Evolutionary conservation across 1,284 basidiomycete genomes (phyloP), one percentile per base, ranked within the genome.

Genomic region (Stereum hirsutum): DNA sequence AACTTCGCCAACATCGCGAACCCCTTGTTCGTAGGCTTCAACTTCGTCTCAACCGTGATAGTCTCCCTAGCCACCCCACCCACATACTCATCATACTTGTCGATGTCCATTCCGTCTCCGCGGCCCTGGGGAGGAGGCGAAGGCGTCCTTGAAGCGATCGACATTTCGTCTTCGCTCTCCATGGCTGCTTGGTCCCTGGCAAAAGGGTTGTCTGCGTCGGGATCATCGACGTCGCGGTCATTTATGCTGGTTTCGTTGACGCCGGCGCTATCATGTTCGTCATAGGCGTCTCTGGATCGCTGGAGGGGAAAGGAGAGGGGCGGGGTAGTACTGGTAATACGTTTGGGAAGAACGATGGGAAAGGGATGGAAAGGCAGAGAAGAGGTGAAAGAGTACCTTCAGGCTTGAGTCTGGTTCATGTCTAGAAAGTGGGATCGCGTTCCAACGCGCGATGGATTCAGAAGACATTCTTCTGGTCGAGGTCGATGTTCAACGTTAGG

Each of bases 1-100:
- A 89, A 72, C 59, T 82, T 89, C 20, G 80, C 72, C 2, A 90
- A 73, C 69, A 90, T 74, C 12, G 75, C 68, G 57, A 88, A 89
- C 14, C 87, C 87, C 54, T 79, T 82, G 62, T 90, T 90, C 26
- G 73, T 72, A 33, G 72, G 69, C 56, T 81, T 81, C 54, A 90
- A 79, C 58, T 71, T 85, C 26, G 85, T 88, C 42, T 89, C 80
- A 43, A 88, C 75, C 3, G 87, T 88, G 50, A 88, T 71, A 49
- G 78, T 69, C 54, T 89, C 86, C 32, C 62, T 69, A 27, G 65
- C 63, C 11, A 62, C 54, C 12, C 68, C 67, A 14, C 60, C 63
- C 38, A 75, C 60, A 55, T 78, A 75, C 55, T 85, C 79, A 50
- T 86, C 81, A 54, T 85, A 83, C 53, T 77, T 76, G 57, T 81